Evolutionary conservation across 169 alveolate species (phyloP).

Genomic region (Theileria annulata): DNA sequence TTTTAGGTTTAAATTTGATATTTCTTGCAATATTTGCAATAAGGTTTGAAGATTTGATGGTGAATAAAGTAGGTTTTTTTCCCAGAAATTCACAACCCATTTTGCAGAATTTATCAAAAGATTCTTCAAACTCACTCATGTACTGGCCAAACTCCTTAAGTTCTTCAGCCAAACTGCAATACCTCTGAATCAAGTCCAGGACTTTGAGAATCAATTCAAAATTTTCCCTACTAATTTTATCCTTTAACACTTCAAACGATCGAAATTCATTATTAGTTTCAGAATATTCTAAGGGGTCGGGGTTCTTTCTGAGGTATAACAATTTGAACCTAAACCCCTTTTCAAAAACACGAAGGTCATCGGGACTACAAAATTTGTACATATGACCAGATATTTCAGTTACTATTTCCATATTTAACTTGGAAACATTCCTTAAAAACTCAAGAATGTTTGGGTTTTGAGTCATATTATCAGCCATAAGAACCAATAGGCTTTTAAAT

Average conservation of each 20-base stretch:
- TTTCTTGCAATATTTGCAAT: neutral
- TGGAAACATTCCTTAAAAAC: neutral
- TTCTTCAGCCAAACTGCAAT: neutral
- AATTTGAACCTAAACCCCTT: constrained; percentile 1
- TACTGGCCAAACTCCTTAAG: neutral
- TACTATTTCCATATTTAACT: neutral
- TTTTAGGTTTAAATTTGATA: neutral
- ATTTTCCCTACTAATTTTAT: neutral
- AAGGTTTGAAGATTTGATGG: neutral
- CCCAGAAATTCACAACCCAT: neutral
- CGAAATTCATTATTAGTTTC: neutral
- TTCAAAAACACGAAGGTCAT: neutral
- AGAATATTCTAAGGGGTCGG: neutral
- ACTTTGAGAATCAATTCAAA: neutral
- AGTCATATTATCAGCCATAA: neutral
- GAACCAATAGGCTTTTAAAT: neutral
- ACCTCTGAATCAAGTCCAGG: neutral
- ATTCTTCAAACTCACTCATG: neutral
- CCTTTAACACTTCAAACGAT: neutral
- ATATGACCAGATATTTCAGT: neutral
- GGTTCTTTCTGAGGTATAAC: neutral
- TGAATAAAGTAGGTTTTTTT: neutral
- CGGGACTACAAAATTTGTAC: neutral
- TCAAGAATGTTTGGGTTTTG: neutral
- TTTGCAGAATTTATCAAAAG: neutral